Evolutionary conservation across 2,329 filamentous ascomycete genomes (phyloP).

Genomic region (Alternaria sp.): DNA sequence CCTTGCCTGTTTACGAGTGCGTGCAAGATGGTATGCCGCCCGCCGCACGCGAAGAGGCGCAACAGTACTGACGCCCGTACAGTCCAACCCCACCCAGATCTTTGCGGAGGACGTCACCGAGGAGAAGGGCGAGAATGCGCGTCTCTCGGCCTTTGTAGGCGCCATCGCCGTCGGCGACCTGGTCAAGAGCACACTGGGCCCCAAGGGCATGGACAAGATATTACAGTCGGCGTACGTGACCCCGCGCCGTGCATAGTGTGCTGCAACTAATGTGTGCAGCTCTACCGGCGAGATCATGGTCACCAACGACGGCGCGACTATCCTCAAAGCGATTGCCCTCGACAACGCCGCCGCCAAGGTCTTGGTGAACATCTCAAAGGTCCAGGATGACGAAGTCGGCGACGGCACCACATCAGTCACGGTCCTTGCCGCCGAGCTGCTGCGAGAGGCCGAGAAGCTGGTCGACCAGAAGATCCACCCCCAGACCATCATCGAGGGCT

Average conservation of each 20-base stretch:
- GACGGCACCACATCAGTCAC: conserved; percentile 98
- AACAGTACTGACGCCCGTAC: conserved; percentile 17
- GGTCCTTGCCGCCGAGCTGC: conserved; percentile 90
- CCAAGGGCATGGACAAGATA: conserved; percentile 99
- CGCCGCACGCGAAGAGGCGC: not conserved
- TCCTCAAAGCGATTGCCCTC: conserved; percentile 96
- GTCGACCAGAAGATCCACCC: conserved; percentile 99
- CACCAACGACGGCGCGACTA: conserved; percentile 98
- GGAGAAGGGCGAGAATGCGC: conserved; percentile 99
- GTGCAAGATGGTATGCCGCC: conserved; percentile 39
- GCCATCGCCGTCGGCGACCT: conserved; percentile 97
- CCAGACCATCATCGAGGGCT: conserved; percentile 98
- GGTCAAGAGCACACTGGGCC: conserved; percentile 95
- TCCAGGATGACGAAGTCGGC: conserved; percentile 98
- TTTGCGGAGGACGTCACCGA: conserved; percentile 96
- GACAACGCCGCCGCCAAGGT: conserved; percentile 99
- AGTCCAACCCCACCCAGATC: conserved; percentile 88
- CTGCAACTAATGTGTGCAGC: conserved; percentile 54
- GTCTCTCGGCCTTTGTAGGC: conserved; percentile 96
- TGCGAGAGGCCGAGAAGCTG: conserved; percentile 95
- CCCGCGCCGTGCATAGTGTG: not conserved
- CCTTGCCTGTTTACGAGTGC: conserved; percentile 28
- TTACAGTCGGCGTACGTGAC: conserved; percentile 84
- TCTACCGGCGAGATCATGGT: conserved; percentile 98
- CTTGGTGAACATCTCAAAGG: conserved; percentile 98